phyloP scores from a whole-genome alignment of 192 early-diverging fungal genomes.

The Phlyctochytrium planicorne region DNA sequence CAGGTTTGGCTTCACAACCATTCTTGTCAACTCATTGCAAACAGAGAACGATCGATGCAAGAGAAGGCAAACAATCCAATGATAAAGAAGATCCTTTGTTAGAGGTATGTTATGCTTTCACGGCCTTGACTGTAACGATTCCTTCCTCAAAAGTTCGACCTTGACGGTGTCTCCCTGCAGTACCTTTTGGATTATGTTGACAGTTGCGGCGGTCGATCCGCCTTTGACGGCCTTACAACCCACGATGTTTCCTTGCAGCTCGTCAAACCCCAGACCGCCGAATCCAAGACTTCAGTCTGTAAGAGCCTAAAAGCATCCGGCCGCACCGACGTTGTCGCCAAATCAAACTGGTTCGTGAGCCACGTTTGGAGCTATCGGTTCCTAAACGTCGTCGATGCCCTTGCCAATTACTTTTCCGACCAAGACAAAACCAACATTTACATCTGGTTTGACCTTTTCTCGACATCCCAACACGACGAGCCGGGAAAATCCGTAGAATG shows the following conservation, averaged over 20 bases:
- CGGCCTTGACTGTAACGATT: too few relatives aligned
- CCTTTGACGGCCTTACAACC: constrained; percentile 13
- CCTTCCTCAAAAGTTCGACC: background rate
- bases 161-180: background rate
- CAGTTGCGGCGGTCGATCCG: constrained; percentile 8
- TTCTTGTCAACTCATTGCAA: too few relatives aligned
- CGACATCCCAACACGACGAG: constrained; percentile 16
- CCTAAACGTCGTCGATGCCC: constrained; percentile 28
- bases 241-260: constrained; percentile 14
- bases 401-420: constrained; percentile 16
- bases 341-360: constrained; percentile 28
- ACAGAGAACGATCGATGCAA: too few relatives aligned
- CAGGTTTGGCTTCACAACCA: too few relatives aligned
- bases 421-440: background rate
- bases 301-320: background rate
- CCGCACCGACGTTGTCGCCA: constrained; percentile 1
- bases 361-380: constrained; percentile 35
- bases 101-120: too few relatives aligned
- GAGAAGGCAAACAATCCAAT: too few relatives aligned
- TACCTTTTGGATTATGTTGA: constrained; percentile 8
- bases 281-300: background rate
- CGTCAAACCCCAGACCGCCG: constrained; percentile 16
- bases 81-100: too few relatives aligned
- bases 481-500: constrained; percentile 6
- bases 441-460: constrained; percentile 34